Base-by-base conservation (phyloP, 495 filamentous ascomycete species). In the Penicillium turbatum region DNA sequence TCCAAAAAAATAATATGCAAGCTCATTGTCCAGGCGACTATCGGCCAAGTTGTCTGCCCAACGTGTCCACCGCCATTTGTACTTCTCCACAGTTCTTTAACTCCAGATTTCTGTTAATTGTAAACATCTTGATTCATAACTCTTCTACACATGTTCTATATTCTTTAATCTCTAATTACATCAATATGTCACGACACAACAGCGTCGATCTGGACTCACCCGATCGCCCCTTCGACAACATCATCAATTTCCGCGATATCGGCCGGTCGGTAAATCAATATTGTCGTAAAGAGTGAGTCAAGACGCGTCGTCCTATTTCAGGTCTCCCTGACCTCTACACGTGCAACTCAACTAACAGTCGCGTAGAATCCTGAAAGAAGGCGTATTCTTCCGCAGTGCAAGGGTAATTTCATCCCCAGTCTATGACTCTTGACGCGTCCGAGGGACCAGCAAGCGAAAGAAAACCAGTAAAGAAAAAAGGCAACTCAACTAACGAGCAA, bases 231-330 rank as follows among this genome's bases (percentile, higher is more conserved):
- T 84, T 91, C 55, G 76, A 86, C 46, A 83, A 77, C 36, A 81
- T 92, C 54, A 74, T 88, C 66, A 93, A 95, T 65, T 92, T 95
- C 69, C 83, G 90, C 32, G 90, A 95, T 77, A 86, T 93, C 50
- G 90, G 85, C n/a, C 72, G 76, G 49, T 83, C 82, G 11, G 74
- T 92, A 51, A 93, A 93, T 53, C 66, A 74, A 19, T 76, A 78
- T 37, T 59, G 77, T 16, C 78, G 78, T 3, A 66, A 70, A 39
- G 74, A 75, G 85, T 86, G 71, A 61, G 75, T 55, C 11, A 37
- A 16, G 43, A 49, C 15, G 36, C 24, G 32, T 34, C 40, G 7
- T 6, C 6, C 1, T 3, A 12, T 21, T 16, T 41, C n/a, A 19
- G 21, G 15, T 48, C n/a, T n/a, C n/a, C n/a, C n/a, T n/a, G n/a